Conservation (phyloP, 2,329 filamentous ascomycete species). For the Colletotrichum spinosum region DNA sequence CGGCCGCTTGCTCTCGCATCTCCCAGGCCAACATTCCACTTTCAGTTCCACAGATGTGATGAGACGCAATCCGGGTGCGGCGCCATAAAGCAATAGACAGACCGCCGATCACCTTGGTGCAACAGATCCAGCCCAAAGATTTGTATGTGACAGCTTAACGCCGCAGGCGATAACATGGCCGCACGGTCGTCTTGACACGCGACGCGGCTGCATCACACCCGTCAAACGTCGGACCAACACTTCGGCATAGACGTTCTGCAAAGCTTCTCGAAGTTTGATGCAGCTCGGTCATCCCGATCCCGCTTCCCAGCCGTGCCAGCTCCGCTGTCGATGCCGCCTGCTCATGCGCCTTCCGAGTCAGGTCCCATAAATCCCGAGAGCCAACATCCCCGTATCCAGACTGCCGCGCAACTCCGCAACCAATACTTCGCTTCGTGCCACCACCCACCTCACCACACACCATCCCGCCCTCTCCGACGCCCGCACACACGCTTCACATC, state of each 20-base stretch:
- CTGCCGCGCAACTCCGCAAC: too few relatives aligned
- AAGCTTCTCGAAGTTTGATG: conserved; percentile 15
- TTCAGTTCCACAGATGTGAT: too few relatives aligned
- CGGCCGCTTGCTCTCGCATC: too few relatives aligned
- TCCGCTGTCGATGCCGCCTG: not conserved
- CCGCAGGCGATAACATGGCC: too few relatives aligned
- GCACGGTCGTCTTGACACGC: too few relatives aligned
- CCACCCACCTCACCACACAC: not conserved
- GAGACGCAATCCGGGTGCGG: too few relatives aligned
- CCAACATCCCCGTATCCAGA: conserved; percentile 1
- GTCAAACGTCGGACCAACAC: not conserved
- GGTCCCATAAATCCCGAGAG: conserved; percentile 18
- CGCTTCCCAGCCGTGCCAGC: not conserved
- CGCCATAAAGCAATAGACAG: too few relatives aligned
- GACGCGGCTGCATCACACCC: not conserved
- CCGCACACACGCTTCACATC: conserved; percentile 5
- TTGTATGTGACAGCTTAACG: too few relatives aligned
- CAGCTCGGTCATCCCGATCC: conserved; percentile 5
- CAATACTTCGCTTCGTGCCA: too few relatives aligned
- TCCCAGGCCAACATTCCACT: too few relatives aligned
- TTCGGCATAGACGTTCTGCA: conserved; percentile 7
- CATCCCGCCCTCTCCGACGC: conserved; percentile 5
- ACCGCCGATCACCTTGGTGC: too few relatives aligned
- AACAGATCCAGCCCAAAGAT: too few relatives aligned
- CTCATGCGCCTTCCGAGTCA: conserved; percentile 21